Base-by-base conservation (phyloP, 2,329 filamentous ascomycete genomes). In the Conoideocrella luteorostrata region DNA sequence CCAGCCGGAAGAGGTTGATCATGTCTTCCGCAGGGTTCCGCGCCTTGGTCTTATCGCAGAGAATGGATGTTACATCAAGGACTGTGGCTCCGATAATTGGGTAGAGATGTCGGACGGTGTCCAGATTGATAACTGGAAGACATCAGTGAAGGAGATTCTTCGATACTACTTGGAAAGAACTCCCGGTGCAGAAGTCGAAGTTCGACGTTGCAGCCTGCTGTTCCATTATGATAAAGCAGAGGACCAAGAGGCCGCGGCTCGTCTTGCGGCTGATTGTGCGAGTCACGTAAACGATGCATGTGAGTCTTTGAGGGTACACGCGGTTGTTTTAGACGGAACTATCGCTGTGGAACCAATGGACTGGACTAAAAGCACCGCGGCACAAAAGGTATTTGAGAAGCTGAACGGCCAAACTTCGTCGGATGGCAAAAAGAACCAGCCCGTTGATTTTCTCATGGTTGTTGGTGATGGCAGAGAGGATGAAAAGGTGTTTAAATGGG, bases 251-350 rank as follows among this genome's bases (percentile, higher is more conserved):
- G 76, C 78, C 20, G 90, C 90, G 0, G 74, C 78, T 46, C 82
- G 88, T 17, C 85, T 90, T 55, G 91, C 89, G 0, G 86, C 84
- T 17, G 91, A 97, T 60, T 95, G 89, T 57, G 88, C 88, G 1
- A 90, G 87, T 49, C 90, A 96, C 56, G 93, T 97, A 71, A 97
- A 97, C 59, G 90, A 95, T 58, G 86, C 88, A 0, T 95, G 89
- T 60, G 84, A 88, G 59, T 79, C 77, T 44, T 87, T 94, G 64
- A 78, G 82, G 24, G 85, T 97, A 4, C 88, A 89, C 57, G 91
- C 91, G 5, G 78, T 95, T 15, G 84, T 86, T 2, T 71, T 88
- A 12, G 86, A 93, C 45, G 81, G 87, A 24, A 85, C 82, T 33
- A 81, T 97, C 40, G 74, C 90, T 10, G 88, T 96, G 13, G 90